Conservation (phyloP, 805 yeast genomes). For the Barnettozyma salicaria region DNA sequence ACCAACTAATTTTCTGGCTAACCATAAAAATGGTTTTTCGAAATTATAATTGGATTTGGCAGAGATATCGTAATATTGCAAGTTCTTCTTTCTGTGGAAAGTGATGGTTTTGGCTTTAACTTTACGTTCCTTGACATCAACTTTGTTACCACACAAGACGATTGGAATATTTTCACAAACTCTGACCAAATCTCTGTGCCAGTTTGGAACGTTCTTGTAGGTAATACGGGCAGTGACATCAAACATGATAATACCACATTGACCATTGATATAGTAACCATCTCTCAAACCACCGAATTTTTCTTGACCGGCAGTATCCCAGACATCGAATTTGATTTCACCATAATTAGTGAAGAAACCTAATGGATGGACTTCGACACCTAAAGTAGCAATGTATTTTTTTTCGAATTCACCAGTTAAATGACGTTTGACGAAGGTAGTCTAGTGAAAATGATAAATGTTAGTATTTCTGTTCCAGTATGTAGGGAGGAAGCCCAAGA, state of each 20-base stretch:
- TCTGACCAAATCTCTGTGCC: slow-evolving; percentile 99
- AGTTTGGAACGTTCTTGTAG: slow-evolving; percentile 99
- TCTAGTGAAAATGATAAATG: slow-evolving; percentile 45
- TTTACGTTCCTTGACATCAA: slow-evolving; percentile 99
- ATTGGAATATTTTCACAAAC: slow-evolving; percentile 99
- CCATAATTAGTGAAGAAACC: slow-evolving; percentile 98
- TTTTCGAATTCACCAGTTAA: slow-evolving; percentile 99
- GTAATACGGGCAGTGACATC: slow-evolving; percentile 99
- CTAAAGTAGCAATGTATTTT: slow-evolving; percentile 97
- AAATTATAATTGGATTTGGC: slow-evolving; percentile 99
- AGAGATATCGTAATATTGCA: slow-evolving; percentile 98
- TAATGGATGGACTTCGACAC: slow-evolving; percentile 99
- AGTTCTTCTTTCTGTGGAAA: slow-evolving; percentile 99
- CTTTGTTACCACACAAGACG: slow-evolving; percentile 98
- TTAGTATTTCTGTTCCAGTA: too few species aligned
- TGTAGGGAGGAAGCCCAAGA: too few species aligned
- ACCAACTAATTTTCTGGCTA: slow-evolving; percentile 98
- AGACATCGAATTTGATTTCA: slow-evolving; percentile 97
- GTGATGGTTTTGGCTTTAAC: slow-evolving; percentile 99
- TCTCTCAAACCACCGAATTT: slow-evolving; percentile 99
- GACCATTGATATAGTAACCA: slow-evolving; percentile 99
- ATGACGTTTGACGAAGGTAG: slow-evolving; percentile 99
- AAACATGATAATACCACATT: slow-evolving; percentile 99
- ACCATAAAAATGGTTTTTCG: slow-evolving; percentile 99
- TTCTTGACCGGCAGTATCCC: slow-evolving; percentile 99